Percentiles rank a stretch among this genome's conserved stretches.
These are phyloP conservation scores for Scenedesmus sp. DNA, from an alignment of 163 green algal genomes.

Conservation along the genomic window DNA sequence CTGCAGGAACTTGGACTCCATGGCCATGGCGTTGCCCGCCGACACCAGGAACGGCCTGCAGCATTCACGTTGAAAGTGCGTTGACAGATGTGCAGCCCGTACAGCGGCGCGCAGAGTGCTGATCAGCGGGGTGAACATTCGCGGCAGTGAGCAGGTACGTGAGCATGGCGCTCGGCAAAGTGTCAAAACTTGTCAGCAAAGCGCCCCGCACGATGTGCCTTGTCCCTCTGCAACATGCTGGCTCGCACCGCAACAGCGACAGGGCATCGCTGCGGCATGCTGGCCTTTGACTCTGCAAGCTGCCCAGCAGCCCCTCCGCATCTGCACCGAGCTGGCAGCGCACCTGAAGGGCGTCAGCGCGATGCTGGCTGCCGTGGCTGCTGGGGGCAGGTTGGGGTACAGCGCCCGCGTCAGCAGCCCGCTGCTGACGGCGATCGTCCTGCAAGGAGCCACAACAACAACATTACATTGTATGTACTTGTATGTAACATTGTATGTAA, in stretches of 20 bases:
- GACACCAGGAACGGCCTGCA: constrained; percentile 37
- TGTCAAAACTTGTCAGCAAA: too few species aligned
- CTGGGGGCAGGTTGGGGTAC: constrained; percentile 42
- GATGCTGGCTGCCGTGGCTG: constrained; percentile 31
- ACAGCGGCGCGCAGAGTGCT: too few species aligned
- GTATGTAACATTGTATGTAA: too few species aligned
- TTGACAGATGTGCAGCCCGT: neutral
- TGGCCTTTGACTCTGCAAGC: neutral
- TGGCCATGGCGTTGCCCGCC: constrained; percentile 32
- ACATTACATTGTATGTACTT: too few species aligned
- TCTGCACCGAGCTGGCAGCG: neutral
- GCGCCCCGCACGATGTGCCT: too few species aligned
- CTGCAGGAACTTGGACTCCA: constrained; percentile 53
- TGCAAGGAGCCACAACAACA: neutral
- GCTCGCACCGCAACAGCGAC: too few species aligned
- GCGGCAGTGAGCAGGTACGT: too few species aligned
- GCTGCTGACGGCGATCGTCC: constrained; percentile 54
- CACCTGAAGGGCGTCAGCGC: constrained; percentile 44
- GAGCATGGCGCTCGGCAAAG: too few species aligned
- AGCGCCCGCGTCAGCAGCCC: constrained; percentile 50
- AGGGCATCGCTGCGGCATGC: too few species aligned
- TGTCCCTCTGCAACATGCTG: too few species aligned
- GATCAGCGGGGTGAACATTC: too few species aligned
- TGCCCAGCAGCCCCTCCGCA: neutral
- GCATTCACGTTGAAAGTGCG: neutral